Evolutionary conservation across 768 basidiomycete genomes (phyloP).

Genomic region (Rhodosporidiobolus sp.): DNA sequence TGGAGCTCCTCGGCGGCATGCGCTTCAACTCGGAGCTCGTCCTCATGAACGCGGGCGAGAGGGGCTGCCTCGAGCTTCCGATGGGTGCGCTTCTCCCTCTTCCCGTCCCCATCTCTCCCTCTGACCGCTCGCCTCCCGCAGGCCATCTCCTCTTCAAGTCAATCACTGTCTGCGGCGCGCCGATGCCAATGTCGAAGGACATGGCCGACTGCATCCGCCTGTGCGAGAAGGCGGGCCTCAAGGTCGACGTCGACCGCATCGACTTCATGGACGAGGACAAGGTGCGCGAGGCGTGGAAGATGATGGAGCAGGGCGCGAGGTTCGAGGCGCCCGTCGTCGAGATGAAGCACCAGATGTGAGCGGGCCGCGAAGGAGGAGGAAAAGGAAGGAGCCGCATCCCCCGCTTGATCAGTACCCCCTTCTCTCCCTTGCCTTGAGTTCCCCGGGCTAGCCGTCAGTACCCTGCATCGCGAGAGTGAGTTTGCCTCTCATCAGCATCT

Average conservation of each 20-base stretch:
- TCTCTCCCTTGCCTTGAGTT: no score
- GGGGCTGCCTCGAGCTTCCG: not conserved
- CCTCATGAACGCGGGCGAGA: constrained; percentile 9
- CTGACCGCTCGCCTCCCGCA: not conserved
- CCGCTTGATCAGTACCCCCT: no score
- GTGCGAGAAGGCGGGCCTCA: not conserved
- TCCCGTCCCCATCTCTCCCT: not conserved
- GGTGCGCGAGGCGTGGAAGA: constrained; percentile 17
- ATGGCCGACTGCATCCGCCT: not conserved
- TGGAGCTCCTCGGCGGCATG: constrained; percentile 8
- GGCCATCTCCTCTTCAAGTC: not conserved
- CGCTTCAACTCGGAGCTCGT: constrained; percentile 3
- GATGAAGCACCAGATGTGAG: no score
- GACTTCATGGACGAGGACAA: constrained; percentile 3
- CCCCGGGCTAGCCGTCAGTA: no score
- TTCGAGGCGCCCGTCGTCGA: constrained; percentile 23
- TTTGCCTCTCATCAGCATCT: no score
- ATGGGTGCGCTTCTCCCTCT: constrained; percentile 1
- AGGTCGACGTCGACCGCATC: not conserved
- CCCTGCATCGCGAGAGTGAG: no score
- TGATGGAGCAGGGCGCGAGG: not conserved
- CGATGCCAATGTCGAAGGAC: not conserved
- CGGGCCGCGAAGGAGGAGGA: no score
- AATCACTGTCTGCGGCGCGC: not conserved
- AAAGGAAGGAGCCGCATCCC: no score